phyloP scores from a whole-genome alignment of 225 moss, liverwort and hornwort species.

The Bryoerythrophyllum caledonicum region DNA sequence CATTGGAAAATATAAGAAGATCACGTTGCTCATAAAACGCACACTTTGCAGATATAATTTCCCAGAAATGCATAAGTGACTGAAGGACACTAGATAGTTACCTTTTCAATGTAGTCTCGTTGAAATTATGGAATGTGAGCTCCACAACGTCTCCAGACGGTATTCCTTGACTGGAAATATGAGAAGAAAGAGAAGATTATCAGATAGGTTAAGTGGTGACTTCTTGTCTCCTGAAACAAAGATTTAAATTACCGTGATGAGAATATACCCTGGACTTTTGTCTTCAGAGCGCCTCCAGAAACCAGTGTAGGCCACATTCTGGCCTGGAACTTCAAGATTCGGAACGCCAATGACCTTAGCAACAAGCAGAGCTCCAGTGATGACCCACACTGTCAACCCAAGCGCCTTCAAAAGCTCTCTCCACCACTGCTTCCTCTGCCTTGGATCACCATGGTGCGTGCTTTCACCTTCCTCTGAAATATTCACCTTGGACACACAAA shows the following conservation, averaged over 20 bases:
- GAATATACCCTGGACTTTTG: not conserved
- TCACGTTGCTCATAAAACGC: not conserved
- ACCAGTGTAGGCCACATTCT: slow-evolving; percentile 28
- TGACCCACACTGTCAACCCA: slow-evolving; percentile 56
- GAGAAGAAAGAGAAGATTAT: not conserved
- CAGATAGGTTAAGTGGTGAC: not conserved
- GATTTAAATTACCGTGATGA: not conserved
- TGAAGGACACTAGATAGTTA: not conserved
- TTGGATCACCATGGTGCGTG: slow-evolving; percentile 15
- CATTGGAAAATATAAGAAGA: not conserved
- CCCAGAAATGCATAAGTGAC: not conserved
- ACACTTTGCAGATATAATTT: not conserved
- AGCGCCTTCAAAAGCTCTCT: slow-evolving; percentile 48
- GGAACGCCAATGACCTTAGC: slow-evolving; percentile 42
- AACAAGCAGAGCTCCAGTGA: slow-evolving; percentile 53
- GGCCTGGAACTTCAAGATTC: slow-evolving; percentile 32
- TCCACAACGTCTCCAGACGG: slow-evolving; percentile 32
- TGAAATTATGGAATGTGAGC: slow-evolving; percentile 27
- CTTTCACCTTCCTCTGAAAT: slow-evolving; percentile 6
- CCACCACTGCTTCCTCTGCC: slow-evolving; percentile 38
- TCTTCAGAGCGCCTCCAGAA: slow-evolving; percentile 23
- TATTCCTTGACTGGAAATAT: slow-evolving; percentile 25
- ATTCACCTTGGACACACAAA: slow-evolving; percentile 5
- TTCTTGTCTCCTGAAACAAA: not conserved
- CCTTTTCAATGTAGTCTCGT: slow-evolving; percentile 32